These are phyloP conservation scores for Blastobotrys illinoisensis DNA, from an alignment of 1,139 yeast species.

Conservation along the genomic window DNA sequence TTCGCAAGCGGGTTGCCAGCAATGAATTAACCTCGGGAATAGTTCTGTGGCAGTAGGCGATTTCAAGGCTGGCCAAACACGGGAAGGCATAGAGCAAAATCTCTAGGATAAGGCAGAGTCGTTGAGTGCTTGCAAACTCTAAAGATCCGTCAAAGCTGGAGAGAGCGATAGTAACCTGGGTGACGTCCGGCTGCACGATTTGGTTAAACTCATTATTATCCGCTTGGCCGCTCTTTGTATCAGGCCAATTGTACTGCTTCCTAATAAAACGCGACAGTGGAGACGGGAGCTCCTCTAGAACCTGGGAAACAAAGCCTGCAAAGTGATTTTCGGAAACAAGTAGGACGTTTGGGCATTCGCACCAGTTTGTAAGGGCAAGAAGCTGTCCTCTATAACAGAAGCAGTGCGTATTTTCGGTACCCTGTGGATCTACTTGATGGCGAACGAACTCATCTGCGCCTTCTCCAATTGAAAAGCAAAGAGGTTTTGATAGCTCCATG, in stretches of 20 bases:
- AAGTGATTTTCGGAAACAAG: not conserved
- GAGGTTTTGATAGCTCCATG: not conserved
- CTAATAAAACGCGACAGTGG: not conserved
- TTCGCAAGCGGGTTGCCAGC: not conserved
- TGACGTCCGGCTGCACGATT: not conserved
- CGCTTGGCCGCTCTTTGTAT: not conserved
- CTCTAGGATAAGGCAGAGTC: not conserved
- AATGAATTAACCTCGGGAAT: not conserved
- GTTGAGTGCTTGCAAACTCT: not conserved
- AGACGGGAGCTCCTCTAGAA: not conserved
- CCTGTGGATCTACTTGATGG: not conserved
- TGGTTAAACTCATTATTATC: not conserved
- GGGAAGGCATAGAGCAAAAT: not conserved
- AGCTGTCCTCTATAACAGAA: not conserved
- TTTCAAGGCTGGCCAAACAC: not conserved
- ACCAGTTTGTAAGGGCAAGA: not conserved
- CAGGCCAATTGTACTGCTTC: not conserved
- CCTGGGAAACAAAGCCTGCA: not conserved
- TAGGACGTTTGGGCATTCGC: not conserved
- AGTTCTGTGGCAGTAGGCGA: not conserved
- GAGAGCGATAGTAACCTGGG: not conserved
- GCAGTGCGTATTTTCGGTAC: not conserved
- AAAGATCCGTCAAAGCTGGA: not conserved
- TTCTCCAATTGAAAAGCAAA: not conserved
- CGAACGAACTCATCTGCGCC: not conserved